Base-by-base conservation (phyloP, 345 rosid genomes). In the Linum lewisii region DNA sequence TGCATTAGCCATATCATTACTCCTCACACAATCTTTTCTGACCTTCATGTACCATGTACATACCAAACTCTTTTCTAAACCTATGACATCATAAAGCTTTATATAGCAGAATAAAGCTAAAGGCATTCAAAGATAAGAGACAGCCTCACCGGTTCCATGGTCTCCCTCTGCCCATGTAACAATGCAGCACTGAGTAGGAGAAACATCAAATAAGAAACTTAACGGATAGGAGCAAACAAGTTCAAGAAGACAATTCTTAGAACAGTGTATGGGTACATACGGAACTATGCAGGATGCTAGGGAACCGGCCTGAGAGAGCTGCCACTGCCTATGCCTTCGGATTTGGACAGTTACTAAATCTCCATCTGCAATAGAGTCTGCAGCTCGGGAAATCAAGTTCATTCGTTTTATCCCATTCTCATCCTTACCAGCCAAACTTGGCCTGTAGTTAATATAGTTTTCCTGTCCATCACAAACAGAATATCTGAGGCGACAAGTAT, bases 241-340 rank as follows among this genome's bases (percentile, higher is more conserved):
- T 7, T 47, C 37, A 20, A 22, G 57, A 57, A 66, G 59, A 37
- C 49, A 19, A 56, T 11, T 66, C 21, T 52, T 24, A 21, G 36
- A 47, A 25, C 44, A n/a, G 24, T 51, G 26, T 24, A 51, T 65
- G 21, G 60, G 69, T 67, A 78, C 99, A 62, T 85, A 93, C 99
- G 97, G 99, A 66, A 85, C 76, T 64, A 93, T 85, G 69, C 80
- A 81, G 51, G 99, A 89, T 18, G 97, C 73, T 52, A 93, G 82
- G 54, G 81, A 82, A 75, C 83, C 60, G 60, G 91, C 61, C 62
- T 80, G 95, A 63, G 91, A 87, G 52, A 89, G 97, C 67, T 93
- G 95, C 99, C 99, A 93, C 66, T 84, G 99, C 51, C 85, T 80
- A 77, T 89, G 73, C 85, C 95, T 87, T 62, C 99, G 84, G 71